phyloP scores from a whole-genome alignment of 225 moss, liverwort and hornwort species.

The Polytrichum commune region DNA sequence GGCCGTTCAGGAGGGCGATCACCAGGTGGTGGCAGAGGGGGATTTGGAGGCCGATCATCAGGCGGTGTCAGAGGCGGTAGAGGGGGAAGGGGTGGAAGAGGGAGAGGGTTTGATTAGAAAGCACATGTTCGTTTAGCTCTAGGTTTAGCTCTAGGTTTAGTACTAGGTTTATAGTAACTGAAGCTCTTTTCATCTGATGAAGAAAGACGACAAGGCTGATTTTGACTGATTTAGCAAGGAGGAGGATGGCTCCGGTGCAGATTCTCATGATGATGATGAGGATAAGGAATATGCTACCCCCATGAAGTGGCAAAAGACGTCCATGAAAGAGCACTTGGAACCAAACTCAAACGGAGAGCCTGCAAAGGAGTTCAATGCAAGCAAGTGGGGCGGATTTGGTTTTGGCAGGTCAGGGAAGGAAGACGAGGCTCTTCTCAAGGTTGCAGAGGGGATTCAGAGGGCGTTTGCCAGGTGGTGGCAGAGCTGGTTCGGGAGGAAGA shows the following conservation, averaged over 20 bases:
- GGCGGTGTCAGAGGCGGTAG: background rate
- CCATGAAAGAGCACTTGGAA: constrained; percentile 6
- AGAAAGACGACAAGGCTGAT: constrained; percentile 28
- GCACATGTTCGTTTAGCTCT: too few species aligned
- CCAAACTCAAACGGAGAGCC: constrained; percentile 14
- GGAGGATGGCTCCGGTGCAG: constrained; percentile 23
- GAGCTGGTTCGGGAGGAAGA: constrained; percentile 18
- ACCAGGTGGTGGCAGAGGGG: constrained; percentile 1
- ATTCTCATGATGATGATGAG: constrained; percentile 25
- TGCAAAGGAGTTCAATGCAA: constrained; percentile 1
- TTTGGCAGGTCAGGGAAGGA: constrained; percentile 9
- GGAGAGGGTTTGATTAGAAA: too few species aligned
- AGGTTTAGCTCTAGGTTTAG: too few species aligned
- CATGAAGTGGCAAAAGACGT: constrained; percentile 19
- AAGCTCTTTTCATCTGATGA: constrained; percentile 71
- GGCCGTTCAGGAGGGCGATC: constrained; percentile 15
- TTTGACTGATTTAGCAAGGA: constrained; percentile 27
- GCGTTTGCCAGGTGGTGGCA: background rate
- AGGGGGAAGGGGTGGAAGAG: too few species aligned
- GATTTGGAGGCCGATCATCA: constrained; percentile 3
- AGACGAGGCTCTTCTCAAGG: constrained; percentile 7
- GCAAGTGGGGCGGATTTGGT: constrained; percentile 3
- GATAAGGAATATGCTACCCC: constrained; percentile 10
- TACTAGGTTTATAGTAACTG: constrained; percentile 8
- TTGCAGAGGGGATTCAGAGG: constrained; percentile 3